phyloP scores from a whole-genome alignment of 805 yeast species.

The Teunomyces barrocoloradensis region DNA sequence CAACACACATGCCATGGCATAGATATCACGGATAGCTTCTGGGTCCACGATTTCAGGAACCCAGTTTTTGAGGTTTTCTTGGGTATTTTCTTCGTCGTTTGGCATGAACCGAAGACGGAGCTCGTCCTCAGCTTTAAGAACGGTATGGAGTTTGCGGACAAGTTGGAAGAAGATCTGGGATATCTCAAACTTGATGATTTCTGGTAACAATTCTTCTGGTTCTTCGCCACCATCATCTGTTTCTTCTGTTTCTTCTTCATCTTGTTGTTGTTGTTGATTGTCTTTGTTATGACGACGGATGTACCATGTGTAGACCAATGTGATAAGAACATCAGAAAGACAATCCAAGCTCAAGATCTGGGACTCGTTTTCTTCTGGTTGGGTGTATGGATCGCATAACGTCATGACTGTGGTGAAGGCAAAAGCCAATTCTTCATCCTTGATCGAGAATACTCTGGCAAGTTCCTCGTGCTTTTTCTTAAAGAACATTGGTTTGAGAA shows the following conservation, averaged over 20 bases:
- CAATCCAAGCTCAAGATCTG: constrained; percentile 54
- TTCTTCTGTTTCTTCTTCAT: too few species aligned
- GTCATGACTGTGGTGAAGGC: constrained; percentile 14
- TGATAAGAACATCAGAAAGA: constrained; percentile 51
- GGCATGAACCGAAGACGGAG: constrained; percentile 36
- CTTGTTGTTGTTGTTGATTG: neutral
- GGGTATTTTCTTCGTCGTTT: constrained; percentile 34
- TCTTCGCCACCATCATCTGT: neutral
- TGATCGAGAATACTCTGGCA: neutral
- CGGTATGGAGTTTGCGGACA: constrained; percentile 31
- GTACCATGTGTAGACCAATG: constrained; percentile 26
- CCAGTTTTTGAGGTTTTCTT: constrained; percentile 24
- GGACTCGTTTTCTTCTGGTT: constrained; percentile 59
- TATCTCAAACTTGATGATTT: constrained; percentile 32
- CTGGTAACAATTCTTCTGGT: constrained; percentile 13
- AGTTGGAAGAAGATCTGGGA: constrained; percentile 37
- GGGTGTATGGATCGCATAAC: constrained; percentile 61
- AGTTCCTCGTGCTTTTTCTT: constrained; percentile 5
- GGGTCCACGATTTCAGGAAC: constrained; percentile 21
- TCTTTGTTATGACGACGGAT: neutral
- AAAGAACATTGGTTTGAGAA: constrained; percentile 2
- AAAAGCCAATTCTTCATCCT: constrained; percentile 5
- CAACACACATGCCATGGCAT: constrained; percentile 32
- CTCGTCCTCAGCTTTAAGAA: constrained; percentile 45
- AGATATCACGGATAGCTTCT: constrained; percentile 7